Evolutionary conservation across 768 basidiomycete genomes (phyloP).

Genomic region (Collybia sordida): DNA sequence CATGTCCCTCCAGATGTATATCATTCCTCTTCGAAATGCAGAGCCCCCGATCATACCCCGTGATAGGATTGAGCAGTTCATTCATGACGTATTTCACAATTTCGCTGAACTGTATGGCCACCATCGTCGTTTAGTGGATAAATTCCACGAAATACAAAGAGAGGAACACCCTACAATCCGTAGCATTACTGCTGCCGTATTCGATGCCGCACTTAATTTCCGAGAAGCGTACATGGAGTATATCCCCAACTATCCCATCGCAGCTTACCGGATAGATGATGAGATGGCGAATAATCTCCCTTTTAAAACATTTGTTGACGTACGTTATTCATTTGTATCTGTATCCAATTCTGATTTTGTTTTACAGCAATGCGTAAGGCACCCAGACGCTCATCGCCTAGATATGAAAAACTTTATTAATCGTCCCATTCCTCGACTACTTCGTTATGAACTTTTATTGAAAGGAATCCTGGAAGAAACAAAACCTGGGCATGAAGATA

Average conservation of each 20-base stretch:
- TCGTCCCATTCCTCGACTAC: conserved; percentile 84
- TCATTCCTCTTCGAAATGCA: conserved; percentile 67
- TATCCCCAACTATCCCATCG: conserved; percentile 90
- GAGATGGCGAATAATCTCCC: conserved; percentile 80
- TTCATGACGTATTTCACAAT: conserved; percentile 89
- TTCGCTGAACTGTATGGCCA: conserved; percentile 72
- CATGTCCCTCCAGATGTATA: conserved; percentile 62
- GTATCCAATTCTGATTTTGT: conserved; percentile 13
- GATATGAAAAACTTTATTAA: conserved; percentile 95
- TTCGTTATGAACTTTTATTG: conserved; percentile 86
- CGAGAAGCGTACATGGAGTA: conserved; percentile 92
- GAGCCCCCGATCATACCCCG: conserved; percentile 78
- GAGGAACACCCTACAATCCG: conserved; percentile 83
- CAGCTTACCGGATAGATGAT: conserved; percentile 83
- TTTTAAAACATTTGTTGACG: conserved; percentile 84
- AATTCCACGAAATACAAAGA: conserved; percentile 82
- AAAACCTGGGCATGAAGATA: conserved; percentile 74
- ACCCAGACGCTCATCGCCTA: conserved; percentile 75
- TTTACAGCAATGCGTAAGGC: conserved; percentile 48
- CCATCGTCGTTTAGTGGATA: conserved; percentile 73
- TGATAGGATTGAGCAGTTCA: conserved; percentile 72
- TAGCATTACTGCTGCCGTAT: conserved; percentile 79
- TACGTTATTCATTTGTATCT: conserved; percentile 20
- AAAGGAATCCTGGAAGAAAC: conserved; percentile 79
- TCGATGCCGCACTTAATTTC: conserved; percentile 91